A percentile compares a stretch with the other conserved stretches of the same genome.
Evolutionary conservation across 148 eudicot genomes (phyloP).

Genomic region (Silene conica): DNA sequence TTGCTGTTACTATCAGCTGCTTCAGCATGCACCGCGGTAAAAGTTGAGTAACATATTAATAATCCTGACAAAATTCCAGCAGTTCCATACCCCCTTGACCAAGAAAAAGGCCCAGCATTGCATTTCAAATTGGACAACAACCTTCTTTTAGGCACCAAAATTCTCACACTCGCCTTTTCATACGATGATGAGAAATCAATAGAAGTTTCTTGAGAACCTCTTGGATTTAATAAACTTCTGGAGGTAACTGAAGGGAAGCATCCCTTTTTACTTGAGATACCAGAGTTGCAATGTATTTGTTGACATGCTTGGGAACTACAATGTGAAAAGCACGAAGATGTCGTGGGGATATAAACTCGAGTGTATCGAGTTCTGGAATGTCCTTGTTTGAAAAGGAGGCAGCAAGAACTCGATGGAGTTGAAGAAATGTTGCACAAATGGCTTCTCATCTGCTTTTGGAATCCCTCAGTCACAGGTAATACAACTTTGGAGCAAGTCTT

Average conservation of each 20-base stretch:
- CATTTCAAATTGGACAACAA: conserved; percentile 35
- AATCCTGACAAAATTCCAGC: conserved; percentile 57
- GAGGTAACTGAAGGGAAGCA: conserved; percentile 30
- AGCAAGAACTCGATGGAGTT: conserved; percentile 32
- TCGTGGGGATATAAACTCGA: conserved; percentile 27
- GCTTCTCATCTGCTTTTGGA: conserved; percentile 43
- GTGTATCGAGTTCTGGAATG: conserved; percentile 29
- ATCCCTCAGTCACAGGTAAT: conserved; percentile 25
- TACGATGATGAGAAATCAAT: conserved; percentile 35
- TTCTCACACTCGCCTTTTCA: conserved; percentile 31
- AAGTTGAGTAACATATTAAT: conserved; percentile 54
- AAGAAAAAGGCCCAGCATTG: conserved; percentile 36
- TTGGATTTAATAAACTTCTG: conserved; percentile 28
- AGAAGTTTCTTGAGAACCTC: conserved; percentile 27
- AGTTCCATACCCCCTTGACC: conserved; percentile 38
- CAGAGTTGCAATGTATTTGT: conserved; percentile 24
- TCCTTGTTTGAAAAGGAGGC: conserved; percentile 31
- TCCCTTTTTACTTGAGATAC: conserved; percentile 25
- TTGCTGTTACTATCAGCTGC: conserved; percentile 32
- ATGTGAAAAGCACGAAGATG: conserved; percentile 30
- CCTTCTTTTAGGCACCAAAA: conserved; percentile 41
- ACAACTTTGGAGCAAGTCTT: conserved; percentile 31
- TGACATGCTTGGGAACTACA: conserved; percentile 35
- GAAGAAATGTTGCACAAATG: conserved; percentile 30
- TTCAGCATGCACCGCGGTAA: conserved; percentile 58